A percentile compares a stretch with the other conserved stretches of the same genome.
phyloP scores from a whole-genome alignment of 1,139 yeast species.

The Diutina pseudorugosa region DNA sequence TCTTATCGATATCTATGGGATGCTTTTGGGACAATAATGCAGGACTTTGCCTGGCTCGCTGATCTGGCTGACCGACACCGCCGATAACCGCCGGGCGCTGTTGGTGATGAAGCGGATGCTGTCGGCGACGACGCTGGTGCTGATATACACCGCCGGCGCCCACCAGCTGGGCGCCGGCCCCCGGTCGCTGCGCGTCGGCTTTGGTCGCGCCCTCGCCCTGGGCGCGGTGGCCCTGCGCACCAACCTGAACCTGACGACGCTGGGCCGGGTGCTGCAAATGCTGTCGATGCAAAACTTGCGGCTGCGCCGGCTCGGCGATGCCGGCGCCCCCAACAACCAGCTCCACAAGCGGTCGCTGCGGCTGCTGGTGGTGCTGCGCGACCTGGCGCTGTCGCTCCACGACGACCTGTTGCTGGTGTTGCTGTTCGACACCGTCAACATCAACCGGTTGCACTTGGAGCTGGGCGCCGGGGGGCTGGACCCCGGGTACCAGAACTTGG shows the following conservation, averaged over 20 bases:
- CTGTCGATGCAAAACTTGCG: slow-evolving; percentile 4
- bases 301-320: background rate
- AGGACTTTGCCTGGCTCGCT: slow-evolving; percentile 23
- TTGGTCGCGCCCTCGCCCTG: slow-evolving; percentile 26
- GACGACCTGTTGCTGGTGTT: slow-evolving; percentile 28
- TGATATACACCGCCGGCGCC: slow-evolving; percentile 16
- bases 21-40: no score
- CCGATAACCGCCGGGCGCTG: slow-evolving; percentile 15
- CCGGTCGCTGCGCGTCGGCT: slow-evolving; percentile 22
- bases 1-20: slow-evolving; percentile 3
- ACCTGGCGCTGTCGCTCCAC: slow-evolving; percentile 13
- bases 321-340: background rate
- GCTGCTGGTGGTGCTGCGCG: slow-evolving; percentile 23
- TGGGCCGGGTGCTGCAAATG: slow-evolving; percentile 2
- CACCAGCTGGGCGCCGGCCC: slow-evolving; percentile 5
- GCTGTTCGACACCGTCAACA: slow-evolving; percentile 23
- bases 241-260: background rate
- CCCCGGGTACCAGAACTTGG: slow-evolving; percentile 33
- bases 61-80: slow-evolving; percentile 28
- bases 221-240: slow-evolving; percentile 4
- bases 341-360: slow-evolving; percentile 15
- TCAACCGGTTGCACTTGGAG: slow-evolving; percentile 12
- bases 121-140: slow-evolving; percentile 19
- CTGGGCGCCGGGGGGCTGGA: slow-evolving; percentile 25
- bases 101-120: slow-evolving; percentile 22